Conservation (phyloP, 176 grass and related monocot genomes). For the Cocos nucifera region DNA sequence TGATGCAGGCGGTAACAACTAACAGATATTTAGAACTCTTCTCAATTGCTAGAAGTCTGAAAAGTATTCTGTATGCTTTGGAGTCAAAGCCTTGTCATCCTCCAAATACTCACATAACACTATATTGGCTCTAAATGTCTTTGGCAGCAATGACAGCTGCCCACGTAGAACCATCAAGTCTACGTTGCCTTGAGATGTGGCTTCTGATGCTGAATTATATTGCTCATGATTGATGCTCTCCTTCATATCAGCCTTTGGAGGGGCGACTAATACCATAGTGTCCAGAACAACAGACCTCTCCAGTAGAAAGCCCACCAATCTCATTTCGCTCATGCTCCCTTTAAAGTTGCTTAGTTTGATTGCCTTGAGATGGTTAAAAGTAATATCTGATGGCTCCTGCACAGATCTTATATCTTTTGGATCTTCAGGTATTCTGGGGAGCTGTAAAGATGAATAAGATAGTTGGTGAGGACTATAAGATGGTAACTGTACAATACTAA, state of each 20-base stretch:
- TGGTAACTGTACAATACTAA: too few species aligned
- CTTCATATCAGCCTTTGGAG: not conserved
- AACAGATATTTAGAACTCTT: too few species aligned
- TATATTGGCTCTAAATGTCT: not conserved
- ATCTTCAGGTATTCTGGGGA: conserved; percentile 1
- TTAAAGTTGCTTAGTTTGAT: conserved; percentile 38
- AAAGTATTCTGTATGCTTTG: too few species aligned
- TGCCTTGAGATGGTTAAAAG: conserved; percentile 32
- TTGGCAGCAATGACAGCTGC: conserved; percentile 16
- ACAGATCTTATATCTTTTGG: not conserved
- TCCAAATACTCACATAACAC: too few species aligned
- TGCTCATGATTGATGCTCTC: not conserved
- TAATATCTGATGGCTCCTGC: not conserved
- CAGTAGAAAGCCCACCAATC: conserved; percentile 36
- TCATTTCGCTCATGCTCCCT: conserved; percentile 24
- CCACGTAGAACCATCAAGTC: not conserved
- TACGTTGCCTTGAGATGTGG: not conserved
- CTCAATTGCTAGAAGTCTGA: too few species aligned
- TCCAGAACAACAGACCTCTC: conserved; percentile 30
- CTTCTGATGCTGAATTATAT: not conserved
- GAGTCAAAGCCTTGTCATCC: too few species aligned
- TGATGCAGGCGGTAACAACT: too few species aligned
- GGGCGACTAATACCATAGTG: conserved; percentile 26
- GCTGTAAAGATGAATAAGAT: conserved; percentile 15
- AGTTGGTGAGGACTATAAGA: too few species aligned